These are phyloP conservation scores for Sugiyamaella pinicola DNA, from an alignment of 1,139 yeast genomes.

Conservation along the genomic window DNA sequence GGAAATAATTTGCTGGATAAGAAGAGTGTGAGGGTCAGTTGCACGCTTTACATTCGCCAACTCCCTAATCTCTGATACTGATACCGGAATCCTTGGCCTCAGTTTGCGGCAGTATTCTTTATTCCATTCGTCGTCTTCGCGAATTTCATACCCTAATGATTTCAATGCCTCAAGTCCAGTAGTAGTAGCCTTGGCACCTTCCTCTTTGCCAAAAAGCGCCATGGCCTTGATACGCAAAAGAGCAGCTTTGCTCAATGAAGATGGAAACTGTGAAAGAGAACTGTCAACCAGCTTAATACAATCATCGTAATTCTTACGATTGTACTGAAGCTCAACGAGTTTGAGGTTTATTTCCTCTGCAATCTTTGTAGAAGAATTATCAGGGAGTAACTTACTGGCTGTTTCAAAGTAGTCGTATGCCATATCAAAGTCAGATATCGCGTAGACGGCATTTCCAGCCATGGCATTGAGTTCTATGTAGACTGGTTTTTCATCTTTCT, in stretches of 20 bases:
- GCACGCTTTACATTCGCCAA: conserved; percentile 40
- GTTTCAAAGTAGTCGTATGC: conserved; percentile 37
- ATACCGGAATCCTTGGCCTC: conserved; percentile 46
- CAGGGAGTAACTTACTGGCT: conserved; percentile 33
- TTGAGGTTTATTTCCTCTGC: conserved; percentile 33
- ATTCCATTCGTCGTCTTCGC: conserved; percentile 45
- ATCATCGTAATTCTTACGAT: conserved; percentile 33
- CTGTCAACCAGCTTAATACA: conserved; percentile 33
- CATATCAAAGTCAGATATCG: conserved; percentile 39
- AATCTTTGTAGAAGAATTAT: conserved; percentile 14
- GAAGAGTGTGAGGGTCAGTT: conserved; percentile 40
- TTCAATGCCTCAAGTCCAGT: conserved; percentile 34
- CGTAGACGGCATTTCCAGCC: conserved; percentile 38
- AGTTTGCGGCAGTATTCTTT: conserved; percentile 37
- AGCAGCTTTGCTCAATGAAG: conserved; percentile 33
- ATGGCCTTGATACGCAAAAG: conserved; percentile 45
- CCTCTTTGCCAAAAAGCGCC: conserved; percentile 46
- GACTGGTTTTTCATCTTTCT: conserved; percentile 32
- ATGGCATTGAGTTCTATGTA: conserved; percentile 35
- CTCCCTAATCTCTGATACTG: conserved; percentile 49
- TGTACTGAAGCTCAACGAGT: conserved; percentile 36
- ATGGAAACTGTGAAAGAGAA: conserved; percentile 29
- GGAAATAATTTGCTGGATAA: conserved; percentile 50
- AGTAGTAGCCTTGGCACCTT: conserved; percentile 43
- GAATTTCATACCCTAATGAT: conserved; percentile 37